Evolutionary conservation across 441 rosid genomes (phyloP), one percentile per base, ranked within the genome.

Genomic region (Lepidium campestre): DNA sequence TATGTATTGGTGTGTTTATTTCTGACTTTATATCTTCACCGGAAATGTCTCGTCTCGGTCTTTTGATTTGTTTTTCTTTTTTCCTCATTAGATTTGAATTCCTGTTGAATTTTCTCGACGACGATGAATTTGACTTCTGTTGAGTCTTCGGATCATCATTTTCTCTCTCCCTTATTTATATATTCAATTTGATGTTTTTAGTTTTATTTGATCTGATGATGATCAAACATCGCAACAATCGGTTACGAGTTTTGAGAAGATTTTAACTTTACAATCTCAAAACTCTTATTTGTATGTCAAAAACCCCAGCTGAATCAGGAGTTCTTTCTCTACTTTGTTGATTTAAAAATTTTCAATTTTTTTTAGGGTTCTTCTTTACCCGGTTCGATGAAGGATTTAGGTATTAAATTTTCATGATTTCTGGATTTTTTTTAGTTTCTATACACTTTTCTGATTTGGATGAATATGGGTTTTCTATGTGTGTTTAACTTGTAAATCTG

Each of bases 401-500:
- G 31, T 8, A 8, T 6, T 29, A 29, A 29, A 46, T 18, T 8
- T 6, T 64, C 49, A 10, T 14, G 35, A 39, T 23, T 67, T 8
- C 7, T 15, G 17, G 3, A 5, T 9, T 23, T 19, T 67, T 35
- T 58, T 5, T 1, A 34, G n/a, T n/a, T 36, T 47, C 40, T 0
- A 1, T 55, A 3, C 2, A 7, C 20, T 1, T 17, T 54, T 48
- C 1, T 25, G 56, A 72, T 23, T 54, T 57, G 19, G 15, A 57
- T 5, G 0, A 12, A 64, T n/a, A 58, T n/a, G 14, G 2, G 31
- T 6, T 12, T 31, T 19, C 6, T 61, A 46, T 55, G 58, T 29
- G 52, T 73, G 72, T 0, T 61, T 73, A 23, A 73, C 58, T 39
- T 37, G 48, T 53, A 62, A 52, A 34, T 45, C 36, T 57, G 6